A percentile compares a stretch with the other conserved stretches of the same genome.
These are phyloP conservation scores for Phialophora verrucosa DNA, from an alignment of 2,329 filamentous ascomycete species.

Conservation along the genomic window DNA sequence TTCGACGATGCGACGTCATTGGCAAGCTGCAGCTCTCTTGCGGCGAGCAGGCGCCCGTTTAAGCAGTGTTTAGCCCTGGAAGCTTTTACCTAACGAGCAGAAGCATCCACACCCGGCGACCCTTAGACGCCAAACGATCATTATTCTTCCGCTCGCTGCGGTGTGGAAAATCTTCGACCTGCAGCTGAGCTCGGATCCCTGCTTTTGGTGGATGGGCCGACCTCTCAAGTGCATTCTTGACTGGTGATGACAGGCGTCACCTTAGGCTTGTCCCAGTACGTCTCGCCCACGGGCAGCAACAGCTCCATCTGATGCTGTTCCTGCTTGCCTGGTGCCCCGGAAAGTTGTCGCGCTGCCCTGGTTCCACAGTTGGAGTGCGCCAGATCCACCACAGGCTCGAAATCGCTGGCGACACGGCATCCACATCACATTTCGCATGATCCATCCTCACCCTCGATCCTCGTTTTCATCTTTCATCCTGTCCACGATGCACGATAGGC, in stretches of 20 bases:
- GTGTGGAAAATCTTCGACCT: neutral
- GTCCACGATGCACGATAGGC: neutral
- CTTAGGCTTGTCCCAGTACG: neutral
- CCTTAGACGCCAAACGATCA: constrained; percentile 4
- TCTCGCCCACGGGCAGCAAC: neutral
- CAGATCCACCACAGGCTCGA: constrained; percentile 13
- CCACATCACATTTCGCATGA: constrained; percentile 22
- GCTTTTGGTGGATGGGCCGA: constrained; percentile 1
- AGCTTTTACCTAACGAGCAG: constrained; percentile 18
- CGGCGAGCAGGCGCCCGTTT: constrained; percentile 4
- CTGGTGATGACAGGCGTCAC: constrained; percentile 4
- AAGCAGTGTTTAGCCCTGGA: constrained; percentile 11
- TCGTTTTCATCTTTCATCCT: constrained; percentile 16
- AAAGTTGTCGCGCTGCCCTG: constrained; percentile 1
- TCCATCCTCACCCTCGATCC: constrained; percentile 14
- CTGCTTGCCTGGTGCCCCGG: constrained; percentile 10
- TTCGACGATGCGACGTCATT: constrained; percentile 18
- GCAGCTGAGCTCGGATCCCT: constrained; percentile 13
- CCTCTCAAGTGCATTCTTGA: neutral
- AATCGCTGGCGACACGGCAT: constrained; percentile 19
- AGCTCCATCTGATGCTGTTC: constrained; percentile 7
- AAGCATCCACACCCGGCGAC: constrained; percentile 15
- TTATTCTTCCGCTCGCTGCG: neutral
- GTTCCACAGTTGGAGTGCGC: neutral
- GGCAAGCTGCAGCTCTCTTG: constrained; percentile 16